Base-by-base conservation (phyloP, 768 basidiomycete genomes). In the Leccinum sublutescens region DNA sequence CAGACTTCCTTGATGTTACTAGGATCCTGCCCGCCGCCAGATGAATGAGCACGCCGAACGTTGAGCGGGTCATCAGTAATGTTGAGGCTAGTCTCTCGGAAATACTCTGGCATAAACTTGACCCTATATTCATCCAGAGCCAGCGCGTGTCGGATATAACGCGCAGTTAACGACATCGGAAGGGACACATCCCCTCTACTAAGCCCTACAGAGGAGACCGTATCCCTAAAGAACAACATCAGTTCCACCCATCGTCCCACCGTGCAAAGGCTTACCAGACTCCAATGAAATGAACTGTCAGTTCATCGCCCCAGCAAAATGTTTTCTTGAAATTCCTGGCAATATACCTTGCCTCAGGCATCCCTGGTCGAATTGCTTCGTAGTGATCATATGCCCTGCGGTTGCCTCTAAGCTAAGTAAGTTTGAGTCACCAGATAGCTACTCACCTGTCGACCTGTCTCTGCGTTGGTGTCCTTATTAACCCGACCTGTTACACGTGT, bases 151-250 rank as follows among this genome's bases (percentile, higher is more conserved):
- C 49, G 27, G 27, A 50, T 27, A n/a, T 7, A 10, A 14, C 27
- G 27, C 5, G 84, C 82, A 10, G 79, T 80, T 4, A 75, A 78
- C 0, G 80, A 80, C 67, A 85, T 85, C 0, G 85, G 84, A 2
- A 85, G 73, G 5, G 62, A 64, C 2, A 79, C 72, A 43, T 75
- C 76, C 3, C 79, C 57, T 50, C 53, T 78, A 53, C 84, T 73
- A 40, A 82, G 33, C 9, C 84, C 83, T 17, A 86, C 83, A 1
- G 84, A 85, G 38, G 80, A 78, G 6, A 87, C 85, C 2, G 85
- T 86, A 62, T 87, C 85, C 82, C 84, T 50, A 6, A 50, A 31
- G 8, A n/a, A n/a, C 5, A 57, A 7, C 2, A 19, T 19, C 25
- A 64, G n/a, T 62, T 23, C 12, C 4, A 12, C 14, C 11, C 45